These are phyloP conservation scores for Aspergillus fumigatiaffinis DNA, from an alignment of 2,329 filamentous ascomycete species.

Conservation along the genomic window DNA sequence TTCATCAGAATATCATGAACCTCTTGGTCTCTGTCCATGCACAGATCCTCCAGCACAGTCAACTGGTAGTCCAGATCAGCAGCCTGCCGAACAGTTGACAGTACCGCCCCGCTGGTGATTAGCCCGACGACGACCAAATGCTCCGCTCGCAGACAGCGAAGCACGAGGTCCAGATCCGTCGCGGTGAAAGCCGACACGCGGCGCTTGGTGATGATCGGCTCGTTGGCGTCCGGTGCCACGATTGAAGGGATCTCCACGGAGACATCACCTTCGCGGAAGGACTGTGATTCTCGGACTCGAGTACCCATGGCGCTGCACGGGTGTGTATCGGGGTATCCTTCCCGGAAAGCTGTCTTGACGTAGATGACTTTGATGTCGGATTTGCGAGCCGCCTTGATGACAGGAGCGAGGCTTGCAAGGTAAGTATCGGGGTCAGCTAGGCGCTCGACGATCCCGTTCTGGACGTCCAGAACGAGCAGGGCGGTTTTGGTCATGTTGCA, in stretches of 20 bases:
- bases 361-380: conserved; percentile 29
- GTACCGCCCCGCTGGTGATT: conserved; percentile 34
- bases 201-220: conserved; percentile 32
- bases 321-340: conserved; percentile 28
- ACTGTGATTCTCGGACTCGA: conserved; percentile 13
- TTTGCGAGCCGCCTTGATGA: conserved; percentile 22
- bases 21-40: conserved; percentile 31
- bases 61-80: conserved; percentile 35
- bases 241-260: conserved; percentile 18
- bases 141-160: conserved; percentile 25
- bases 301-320: conserved; percentile 20
- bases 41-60: conserved; percentile 33
- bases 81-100: conserved; percentile 36
- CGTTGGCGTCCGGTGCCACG: conserved; percentile 17
- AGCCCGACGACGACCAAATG: conserved; percentile 33
- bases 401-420: conserved; percentile 18
- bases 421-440: conserved; percentile 19
- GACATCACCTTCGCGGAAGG: conserved; percentile 22
- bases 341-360: conserved; percentile 31
- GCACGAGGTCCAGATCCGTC: conserved; percentile 33
- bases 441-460: conserved; percentile 26
- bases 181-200: conserved; percentile 35
- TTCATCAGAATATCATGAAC: conserved; percentile 32
- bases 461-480: conserved; percentile 35
- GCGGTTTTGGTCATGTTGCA: conserved; percentile 26